Conservation (phyloP, 306 rosid genomes). For the Canavalia gladiata region DNA sequence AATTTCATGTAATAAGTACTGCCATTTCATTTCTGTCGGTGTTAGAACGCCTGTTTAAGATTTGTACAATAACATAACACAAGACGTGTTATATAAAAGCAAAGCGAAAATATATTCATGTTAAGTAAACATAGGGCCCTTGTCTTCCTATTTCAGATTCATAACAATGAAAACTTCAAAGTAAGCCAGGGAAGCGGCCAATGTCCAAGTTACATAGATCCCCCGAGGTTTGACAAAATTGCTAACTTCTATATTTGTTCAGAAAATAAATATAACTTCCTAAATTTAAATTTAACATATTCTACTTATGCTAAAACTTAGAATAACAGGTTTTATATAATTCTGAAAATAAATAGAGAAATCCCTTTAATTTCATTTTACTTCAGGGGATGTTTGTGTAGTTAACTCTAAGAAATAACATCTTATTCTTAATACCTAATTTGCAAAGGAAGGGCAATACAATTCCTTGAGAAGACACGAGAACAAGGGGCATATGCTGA, state of each 20-base stretch:
- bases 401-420: constrained; percentile 13
- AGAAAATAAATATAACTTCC: neutral
- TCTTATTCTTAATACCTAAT: constrained; percentile 16
- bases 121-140: neutral
- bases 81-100: neutral
- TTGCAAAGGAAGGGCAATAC: constrained; percentile 18
- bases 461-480: neutral
- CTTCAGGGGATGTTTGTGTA: neutral
- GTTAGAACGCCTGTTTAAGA: neutral
- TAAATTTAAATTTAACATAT: neutral
- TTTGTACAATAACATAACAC: neutral
- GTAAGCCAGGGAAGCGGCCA: neutral
- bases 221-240: neutral
- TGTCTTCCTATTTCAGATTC: neutral
- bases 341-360: neutral
- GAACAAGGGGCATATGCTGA: constrained; percentile 18
- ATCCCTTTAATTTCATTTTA: constrained; percentile 27
- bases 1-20: neutral
- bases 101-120: neutral
- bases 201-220: neutral
- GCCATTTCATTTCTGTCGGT: neutral
- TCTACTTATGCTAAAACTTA: neutral
- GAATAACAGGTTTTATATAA: neutral
- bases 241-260: neutral
- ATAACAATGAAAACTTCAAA: no score